Evolutionary conservation across 1,284 basidiomycete species (phyloP).

Genomic region (Hemileccinum hortonii): DNA sequence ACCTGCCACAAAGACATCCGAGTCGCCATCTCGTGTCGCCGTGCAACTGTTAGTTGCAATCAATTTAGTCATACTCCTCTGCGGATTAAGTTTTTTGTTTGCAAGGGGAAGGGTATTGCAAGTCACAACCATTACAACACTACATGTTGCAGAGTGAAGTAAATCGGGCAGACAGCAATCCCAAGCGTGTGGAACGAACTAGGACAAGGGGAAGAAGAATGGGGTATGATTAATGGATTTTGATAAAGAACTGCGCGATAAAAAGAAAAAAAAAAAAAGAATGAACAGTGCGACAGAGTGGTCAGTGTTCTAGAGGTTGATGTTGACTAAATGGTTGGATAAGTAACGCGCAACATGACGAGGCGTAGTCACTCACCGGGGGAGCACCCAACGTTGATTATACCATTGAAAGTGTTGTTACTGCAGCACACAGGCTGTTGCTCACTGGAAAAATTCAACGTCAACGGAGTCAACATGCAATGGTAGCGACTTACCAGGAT

Average conservation of each 20-base stretch:
- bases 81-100: too few relatives aligned
- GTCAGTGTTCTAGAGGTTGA: slow-evolving; percentile 25
- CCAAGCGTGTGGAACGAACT: not conserved
- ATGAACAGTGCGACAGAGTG: slow-evolving; percentile 6
- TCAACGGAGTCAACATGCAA: not conserved
- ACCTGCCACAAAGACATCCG: too few relatives aligned
- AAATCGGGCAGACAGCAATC: not conserved
- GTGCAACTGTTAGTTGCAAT: too few relatives aligned
- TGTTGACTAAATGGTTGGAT: slow-evolving; percentile 30
- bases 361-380: slow-evolving; percentile 37
- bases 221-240: slow-evolving; percentile 17
- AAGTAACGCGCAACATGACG: not conserved
- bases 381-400: slow-evolving; percentile 45
- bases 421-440: slow-evolving; percentile 47
- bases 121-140: slow-evolving; percentile 1
- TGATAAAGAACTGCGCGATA: not conserved
- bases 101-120: not conserved
- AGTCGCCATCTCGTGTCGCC: too few relatives aligned
- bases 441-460: slow-evolving; percentile 27
- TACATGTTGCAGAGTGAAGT: not conserved
- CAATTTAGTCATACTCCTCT: too few relatives aligned
- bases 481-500: slow-evolving; percentile 34
- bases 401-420: slow-evolving; percentile 39
- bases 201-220: not conserved
- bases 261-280: slow-evolving; percentile 25